These are phyloP conservation scores for Fusarium protoensiforme DNA, from an alignment of 2,329 filamentous ascomycete genomes.

Conservation along the genomic window DNA sequence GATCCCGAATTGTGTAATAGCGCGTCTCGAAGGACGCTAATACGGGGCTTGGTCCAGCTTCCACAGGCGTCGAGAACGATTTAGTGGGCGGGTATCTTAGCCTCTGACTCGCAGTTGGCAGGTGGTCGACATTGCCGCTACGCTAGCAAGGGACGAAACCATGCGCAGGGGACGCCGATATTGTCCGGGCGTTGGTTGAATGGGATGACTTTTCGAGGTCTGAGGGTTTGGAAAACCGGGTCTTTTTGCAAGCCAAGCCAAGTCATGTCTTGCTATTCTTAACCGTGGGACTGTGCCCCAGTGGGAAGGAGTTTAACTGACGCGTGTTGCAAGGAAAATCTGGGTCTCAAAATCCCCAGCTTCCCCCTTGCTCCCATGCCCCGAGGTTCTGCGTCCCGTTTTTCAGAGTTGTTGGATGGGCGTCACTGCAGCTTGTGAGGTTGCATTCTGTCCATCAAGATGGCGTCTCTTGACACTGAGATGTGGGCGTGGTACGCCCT, in stretches of 20 bases:
- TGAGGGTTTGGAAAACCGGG: background rate
- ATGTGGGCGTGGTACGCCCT: conserved; percentile 57
- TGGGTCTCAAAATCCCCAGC: background rate
- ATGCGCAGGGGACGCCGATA: background rate
- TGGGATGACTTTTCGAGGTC: background rate
- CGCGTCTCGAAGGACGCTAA: background rate
- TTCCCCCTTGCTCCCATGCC: conserved; percentile 1
- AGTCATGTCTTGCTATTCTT: background rate
- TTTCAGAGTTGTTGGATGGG: conserved; percentile 7
- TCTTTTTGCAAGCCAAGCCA: background rate
- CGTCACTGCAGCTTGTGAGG: background rate
- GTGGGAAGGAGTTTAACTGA: background rate
- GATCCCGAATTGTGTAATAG: background rate
- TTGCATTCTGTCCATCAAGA: background rate
- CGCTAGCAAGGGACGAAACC: background rate
- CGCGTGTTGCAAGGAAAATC: conserved; percentile 18
- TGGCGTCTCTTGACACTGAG: conserved; percentile 47
- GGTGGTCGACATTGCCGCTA: background rate
- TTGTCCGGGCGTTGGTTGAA: background rate
- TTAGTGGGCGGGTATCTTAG: background rate
- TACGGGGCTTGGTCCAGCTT: background rate
- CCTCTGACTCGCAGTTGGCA: conserved; percentile 6
- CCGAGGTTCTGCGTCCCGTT: background rate
- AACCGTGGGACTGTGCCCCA: background rate
- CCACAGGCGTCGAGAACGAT: background rate